A percentile compares a stretch with the other conserved stretches of the same genome.
Evolutionary conservation across 345 rosid species (phyloP).

Genomic region (Moricandia arvensis): DNA sequence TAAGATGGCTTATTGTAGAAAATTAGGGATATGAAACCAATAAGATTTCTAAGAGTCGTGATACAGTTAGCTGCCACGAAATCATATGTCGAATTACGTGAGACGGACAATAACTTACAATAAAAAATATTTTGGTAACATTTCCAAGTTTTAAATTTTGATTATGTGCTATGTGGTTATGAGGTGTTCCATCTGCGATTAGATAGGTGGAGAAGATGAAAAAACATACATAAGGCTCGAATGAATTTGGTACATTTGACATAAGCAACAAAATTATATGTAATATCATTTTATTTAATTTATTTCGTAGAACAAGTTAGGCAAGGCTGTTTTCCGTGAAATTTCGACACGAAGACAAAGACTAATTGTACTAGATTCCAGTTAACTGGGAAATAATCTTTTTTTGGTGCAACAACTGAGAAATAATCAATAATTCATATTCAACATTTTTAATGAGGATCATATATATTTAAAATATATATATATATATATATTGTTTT

Average conservation of each 20-base stretch:
- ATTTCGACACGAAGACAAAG: not conserved
- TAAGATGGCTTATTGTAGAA: constrained; percentile 8
- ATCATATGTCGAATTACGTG: constrained; percentile 25
- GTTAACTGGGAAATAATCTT: no score
- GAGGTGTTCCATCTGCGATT: constrained; percentile 30
- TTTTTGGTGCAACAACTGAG: no score
- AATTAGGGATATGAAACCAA: constrained; percentile 14
- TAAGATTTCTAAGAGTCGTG: constrained; percentile 35
- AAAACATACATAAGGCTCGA: constrained; percentile 20
- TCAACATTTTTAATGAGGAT: not conserved
- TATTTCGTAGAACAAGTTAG: constrained; percentile 12
- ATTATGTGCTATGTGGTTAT: constrained; percentile 8
- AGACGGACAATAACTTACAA: constrained; percentile 18
- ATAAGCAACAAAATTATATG: no score
- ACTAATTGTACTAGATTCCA: not conserved
- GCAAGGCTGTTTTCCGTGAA: not conserved
- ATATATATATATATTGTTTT: no score
- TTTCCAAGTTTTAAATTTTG: not conserved
- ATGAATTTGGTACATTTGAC: constrained; percentile 1
- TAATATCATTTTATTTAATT: no score
- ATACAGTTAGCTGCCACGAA: not conserved
- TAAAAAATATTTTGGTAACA: not conserved
- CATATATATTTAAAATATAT: not conserved
- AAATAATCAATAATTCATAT: not conserved
- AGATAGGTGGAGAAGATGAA: constrained; percentile 32